These are phyloP conservation scores for Beauveria bassiana DNA, from an alignment of 2,329 filamentous ascomycete genomes.

Conservation along the genomic window DNA sequence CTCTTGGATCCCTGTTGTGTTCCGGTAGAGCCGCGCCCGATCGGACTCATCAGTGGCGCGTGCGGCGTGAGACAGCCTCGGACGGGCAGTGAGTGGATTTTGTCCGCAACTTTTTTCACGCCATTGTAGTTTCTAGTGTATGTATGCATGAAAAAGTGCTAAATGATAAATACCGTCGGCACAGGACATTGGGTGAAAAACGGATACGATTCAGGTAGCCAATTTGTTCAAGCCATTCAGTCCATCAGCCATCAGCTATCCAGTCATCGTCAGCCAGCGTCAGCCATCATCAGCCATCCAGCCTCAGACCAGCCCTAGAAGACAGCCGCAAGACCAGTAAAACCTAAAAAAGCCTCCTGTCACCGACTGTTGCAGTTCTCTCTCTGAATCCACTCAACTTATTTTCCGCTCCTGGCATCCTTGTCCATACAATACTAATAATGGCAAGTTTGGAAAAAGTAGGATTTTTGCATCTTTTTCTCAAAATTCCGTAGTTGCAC, in stretches of 20 bases:
- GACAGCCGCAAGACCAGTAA: too few species aligned
- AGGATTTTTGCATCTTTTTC: background rate
- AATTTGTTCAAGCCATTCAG: too few species aligned
- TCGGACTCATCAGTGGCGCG: background rate
- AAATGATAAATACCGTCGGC: too few species aligned
- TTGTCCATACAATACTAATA: background rate
- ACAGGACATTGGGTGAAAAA: too few species aligned
- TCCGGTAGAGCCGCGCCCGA: conserved; percentile 10
- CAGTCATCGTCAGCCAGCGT: too few species aligned
- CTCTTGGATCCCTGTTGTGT: background rate
- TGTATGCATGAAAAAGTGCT: too few species aligned
- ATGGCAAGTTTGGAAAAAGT: too few species aligned
- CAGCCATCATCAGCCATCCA: too few species aligned
- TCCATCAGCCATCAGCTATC: too few species aligned
- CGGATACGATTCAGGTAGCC: too few species aligned
- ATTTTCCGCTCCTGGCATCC: background rate
- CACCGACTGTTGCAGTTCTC: background rate
- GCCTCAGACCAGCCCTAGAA: too few species aligned
- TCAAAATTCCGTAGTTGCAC: background rate
- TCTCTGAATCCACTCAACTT: background rate
- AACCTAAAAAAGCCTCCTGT: background rate
- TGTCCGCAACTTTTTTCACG: background rate
- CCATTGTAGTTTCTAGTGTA: too few species aligned
- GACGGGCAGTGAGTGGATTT: background rate
- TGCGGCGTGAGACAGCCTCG: background rate